Evolutionary conservation across 1,284 basidiomycete species (phyloP).

Genomic region (Gymnopus androsaceus): DNA sequence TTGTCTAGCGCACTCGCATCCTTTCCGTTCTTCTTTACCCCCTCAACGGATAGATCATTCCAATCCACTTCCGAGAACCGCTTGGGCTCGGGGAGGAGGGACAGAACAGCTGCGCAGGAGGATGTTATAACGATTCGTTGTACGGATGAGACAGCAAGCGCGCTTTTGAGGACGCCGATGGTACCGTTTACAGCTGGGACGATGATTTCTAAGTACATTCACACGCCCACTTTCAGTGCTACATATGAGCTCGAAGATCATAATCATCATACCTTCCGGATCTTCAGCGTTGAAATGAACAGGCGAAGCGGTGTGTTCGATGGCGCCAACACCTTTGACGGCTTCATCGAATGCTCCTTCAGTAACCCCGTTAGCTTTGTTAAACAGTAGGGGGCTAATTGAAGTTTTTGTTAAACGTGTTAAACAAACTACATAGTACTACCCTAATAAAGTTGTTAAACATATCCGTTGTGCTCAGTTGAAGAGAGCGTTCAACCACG

Average conservation of each 20-base stretch:
- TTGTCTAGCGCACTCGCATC: conserved; percentile 35
- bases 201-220: conserved; percentile 37
- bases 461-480: no score
- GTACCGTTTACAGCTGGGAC: conserved; percentile 46
- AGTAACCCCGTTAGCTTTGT: no score
- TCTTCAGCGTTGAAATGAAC: conserved; percentile 36
- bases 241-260: background rate
- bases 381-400: no score
- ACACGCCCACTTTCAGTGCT: no score
- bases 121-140: conserved; percentile 69
- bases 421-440: no score
- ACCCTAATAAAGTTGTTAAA: no score
- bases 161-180: conserved; percentile 40
- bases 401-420: no score
- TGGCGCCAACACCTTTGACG: conserved; percentile 64
- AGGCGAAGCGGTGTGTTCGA: conserved; percentile 61
- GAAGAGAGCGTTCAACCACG: no score
- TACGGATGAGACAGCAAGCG: conserved; percentile 35
- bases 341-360: conserved; percentile 72
- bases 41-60: conserved; percentile 51
- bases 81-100: conserved; percentile 30
- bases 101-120: conserved; percentile 57
- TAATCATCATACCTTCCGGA: conserved; percentile 24
- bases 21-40: conserved; percentile 47
- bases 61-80: conserved; percentile 54